Conservation (phyloP, 1,284 basidiomycete genomes). For the Porogramme epimiltina region DNA sequence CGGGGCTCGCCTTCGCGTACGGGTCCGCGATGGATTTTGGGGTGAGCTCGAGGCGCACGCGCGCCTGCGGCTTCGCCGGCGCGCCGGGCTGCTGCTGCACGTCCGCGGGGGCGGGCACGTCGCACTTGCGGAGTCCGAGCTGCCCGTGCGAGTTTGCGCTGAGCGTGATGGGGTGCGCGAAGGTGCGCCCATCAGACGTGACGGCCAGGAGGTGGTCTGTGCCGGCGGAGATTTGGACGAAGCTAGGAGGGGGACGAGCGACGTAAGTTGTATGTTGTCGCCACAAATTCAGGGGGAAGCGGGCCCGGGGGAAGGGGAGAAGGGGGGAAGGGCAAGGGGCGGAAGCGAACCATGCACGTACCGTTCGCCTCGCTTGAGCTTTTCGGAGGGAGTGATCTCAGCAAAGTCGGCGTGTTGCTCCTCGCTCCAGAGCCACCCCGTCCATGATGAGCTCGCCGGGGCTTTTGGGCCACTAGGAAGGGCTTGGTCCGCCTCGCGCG, state of each 20-base stretch:
- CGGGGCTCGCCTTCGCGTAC: slow-evolving; percentile 41
- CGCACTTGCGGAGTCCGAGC: slow-evolving; percentile 74
- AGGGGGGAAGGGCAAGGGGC: not conserved
- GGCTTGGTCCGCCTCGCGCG: slow-evolving; percentile 49
- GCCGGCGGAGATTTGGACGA: slow-evolving; percentile 76
- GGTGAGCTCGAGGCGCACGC: slow-evolving; percentile 40
- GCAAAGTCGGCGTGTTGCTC: slow-evolving; percentile 50
- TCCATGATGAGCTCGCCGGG: slow-evolving; percentile 51
- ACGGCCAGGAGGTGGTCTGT: slow-evolving; percentile 84
- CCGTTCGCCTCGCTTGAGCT: slow-evolving; percentile 58
- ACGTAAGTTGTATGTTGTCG: not conserved
- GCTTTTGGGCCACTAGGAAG: slow-evolving; percentile 38
- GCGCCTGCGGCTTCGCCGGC: slow-evolving; percentile 24
- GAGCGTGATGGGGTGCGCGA: slow-evolving; percentile 76
- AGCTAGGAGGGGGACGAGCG: slow-evolving; percentile 41
- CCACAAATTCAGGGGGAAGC: not conserved
- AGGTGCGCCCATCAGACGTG: slow-evolving; percentile 81
- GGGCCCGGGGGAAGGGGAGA: no score
- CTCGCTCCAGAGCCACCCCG: slow-evolving; percentile 63
- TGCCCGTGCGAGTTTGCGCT: slow-evolving; percentile 87
- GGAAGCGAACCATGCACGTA: slow-evolving; percentile 32
- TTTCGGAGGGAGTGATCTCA: slow-evolving; percentile 49
- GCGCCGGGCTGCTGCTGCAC: slow-evolving; percentile 34
- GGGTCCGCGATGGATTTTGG: slow-evolving; percentile 59
- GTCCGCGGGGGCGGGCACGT: slow-evolving; percentile 45